These are phyloP conservation scores for Sporodiniella umbellata DNA, from an alignment of 371 early-diverging fungal genomes.

Conservation along the genomic window DNA sequence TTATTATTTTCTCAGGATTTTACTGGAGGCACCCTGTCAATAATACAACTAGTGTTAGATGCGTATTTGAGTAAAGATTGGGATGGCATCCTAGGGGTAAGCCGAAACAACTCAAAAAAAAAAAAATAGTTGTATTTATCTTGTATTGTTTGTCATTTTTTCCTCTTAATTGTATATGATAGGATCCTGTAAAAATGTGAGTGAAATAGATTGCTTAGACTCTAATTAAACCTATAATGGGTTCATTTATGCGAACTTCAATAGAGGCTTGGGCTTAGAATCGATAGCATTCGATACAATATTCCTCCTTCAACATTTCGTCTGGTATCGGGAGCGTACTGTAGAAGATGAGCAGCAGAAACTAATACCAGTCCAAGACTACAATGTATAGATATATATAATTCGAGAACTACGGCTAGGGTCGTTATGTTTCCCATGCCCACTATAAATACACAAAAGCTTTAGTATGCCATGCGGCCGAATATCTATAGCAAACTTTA, in stretches of 20 bases:
- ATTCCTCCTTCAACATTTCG: conserved; percentile 85
- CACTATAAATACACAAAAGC: no score
- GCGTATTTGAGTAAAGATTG: conserved; percentile 63
- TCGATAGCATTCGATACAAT: conserved; percentile 80
- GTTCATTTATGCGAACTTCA: no score
- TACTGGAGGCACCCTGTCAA: conserved; percentile 82
- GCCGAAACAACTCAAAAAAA: not conserved
- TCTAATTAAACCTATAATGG: no score
- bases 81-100: conserved; percentile 67
- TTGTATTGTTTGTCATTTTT: not conserved
- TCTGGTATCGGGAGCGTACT: conserved; percentile 54
- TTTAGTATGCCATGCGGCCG: no score
- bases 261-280: conserved; percentile 71
- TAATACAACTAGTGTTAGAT: conserved; percentile 79
- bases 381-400: not conserved
- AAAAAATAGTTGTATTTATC: not conserved
- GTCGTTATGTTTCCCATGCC: no score
- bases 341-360: not conserved
- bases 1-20: conserved; percentile 57
- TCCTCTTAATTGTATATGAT: no score
- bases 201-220: conserved; percentile 4
- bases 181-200: conserved; percentile 58
- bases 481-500: no score
- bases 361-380: conserved; percentile 7
- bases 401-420: no score